A percentile compares a stretch with the other conserved stretches of the same genome.
phyloP scores from a whole-genome alignment of 352 stramenopile genomes.

The Saprolegnia diclina region DNA sequence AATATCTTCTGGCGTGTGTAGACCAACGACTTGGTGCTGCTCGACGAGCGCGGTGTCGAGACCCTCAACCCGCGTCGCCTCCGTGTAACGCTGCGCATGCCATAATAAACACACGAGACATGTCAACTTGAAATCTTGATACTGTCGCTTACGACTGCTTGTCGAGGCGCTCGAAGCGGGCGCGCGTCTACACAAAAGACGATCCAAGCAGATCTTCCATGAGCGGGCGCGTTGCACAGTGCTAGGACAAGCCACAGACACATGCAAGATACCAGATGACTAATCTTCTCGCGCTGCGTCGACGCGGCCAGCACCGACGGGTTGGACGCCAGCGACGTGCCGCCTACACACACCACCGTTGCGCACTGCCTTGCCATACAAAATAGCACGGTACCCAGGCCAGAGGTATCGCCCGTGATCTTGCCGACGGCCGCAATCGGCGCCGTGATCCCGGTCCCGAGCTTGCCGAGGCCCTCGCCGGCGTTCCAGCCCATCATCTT shows the following conservation, averaged over 20 bases:
- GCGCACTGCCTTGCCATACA: too few relatives aligned
- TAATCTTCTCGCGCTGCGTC: constrained; percentile 24
- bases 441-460: constrained; percentile 68
- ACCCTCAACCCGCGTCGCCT: neutral
- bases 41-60: neutral
- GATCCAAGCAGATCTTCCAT: neutral
- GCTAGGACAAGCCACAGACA: neutral
- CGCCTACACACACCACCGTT: neutral
- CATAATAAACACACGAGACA: too few relatives aligned
- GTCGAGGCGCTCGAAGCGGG: constrained; percentile 15
- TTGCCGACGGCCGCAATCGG: constrained; percentile 35
- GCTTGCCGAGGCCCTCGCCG: constrained; percentile 72
- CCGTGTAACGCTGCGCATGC: neutral
- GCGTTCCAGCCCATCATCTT: constrained; percentile 87
- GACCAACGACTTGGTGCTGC: neutral
- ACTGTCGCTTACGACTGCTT: neutral
- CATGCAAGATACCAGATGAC: constrained; percentile 22
- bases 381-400: constrained; percentile 22
- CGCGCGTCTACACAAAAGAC: constrained; percentile 21
- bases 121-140: neutral
- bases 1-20: neutral
- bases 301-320: constrained; percentile 6
- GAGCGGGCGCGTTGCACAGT: too few relatives aligned
- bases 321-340: constrained; percentile 7
- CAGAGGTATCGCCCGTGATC: constrained; percentile 19